A percentile compares a stretch with the other conserved stretches of the same genome.
phyloP scores from a whole-genome alignment of 352 stramenopile species.

The Lagenidium giganteum region DNA sequence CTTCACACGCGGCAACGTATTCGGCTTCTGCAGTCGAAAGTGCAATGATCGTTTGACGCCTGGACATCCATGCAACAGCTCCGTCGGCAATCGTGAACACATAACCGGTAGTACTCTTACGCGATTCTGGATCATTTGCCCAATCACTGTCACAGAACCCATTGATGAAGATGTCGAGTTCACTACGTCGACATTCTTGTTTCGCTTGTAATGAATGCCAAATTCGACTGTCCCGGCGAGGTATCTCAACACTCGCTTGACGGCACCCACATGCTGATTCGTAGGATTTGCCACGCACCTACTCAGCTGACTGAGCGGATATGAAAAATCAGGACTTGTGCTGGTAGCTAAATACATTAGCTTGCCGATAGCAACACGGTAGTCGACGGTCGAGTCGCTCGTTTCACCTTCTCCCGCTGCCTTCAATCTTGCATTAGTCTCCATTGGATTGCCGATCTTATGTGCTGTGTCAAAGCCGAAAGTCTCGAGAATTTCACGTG shows the following conservation, averaged over 20 bases:
- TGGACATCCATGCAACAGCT: slow-evolving; percentile 4
- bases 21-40: slow-evolving; percentile 14
- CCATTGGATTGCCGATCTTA: neutral
- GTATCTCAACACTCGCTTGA: neutral
- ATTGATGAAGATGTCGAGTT: too few species aligned
- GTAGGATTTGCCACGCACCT: slow-evolving; percentile 7
- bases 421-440: too few species aligned
- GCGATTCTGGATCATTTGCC: neutral
- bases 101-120: slow-evolving; percentile 9
- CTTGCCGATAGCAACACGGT: slow-evolving; percentile 3
- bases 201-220: neutral
- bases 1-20: slow-evolving; percentile 15
- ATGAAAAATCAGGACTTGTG: slow-evolving; percentile 8
- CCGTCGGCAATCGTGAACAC: slow-evolving; percentile 5
- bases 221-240: neutral
- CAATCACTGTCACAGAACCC: slow-evolving; percentile 3
- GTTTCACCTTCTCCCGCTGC: neutral
- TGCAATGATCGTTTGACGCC: slow-evolving; percentile 11
- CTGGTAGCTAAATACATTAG: slow-evolving; percentile 16
- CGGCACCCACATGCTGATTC: neutral
- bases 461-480: neutral
- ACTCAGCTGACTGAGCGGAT: slow-evolving; percentile 11
- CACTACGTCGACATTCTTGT: too few species aligned
- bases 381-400: too few species aligned
- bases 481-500: neutral